Base-by-base conservation (phyloP, 768 basidiomycete genomes). In the Podaxis mareebaensis region DNA sequence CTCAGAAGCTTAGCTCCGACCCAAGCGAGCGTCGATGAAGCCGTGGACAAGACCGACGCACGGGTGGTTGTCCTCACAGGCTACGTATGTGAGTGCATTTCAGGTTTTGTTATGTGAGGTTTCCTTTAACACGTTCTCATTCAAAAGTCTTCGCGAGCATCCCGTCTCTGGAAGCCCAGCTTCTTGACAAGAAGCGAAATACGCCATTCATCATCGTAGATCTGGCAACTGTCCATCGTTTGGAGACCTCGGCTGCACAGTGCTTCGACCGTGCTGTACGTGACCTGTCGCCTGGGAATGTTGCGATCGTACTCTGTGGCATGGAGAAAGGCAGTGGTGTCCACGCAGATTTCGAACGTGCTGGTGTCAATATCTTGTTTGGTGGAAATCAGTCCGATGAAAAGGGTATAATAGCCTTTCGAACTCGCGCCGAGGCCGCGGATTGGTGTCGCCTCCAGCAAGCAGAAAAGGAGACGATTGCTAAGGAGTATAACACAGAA, bases 51-150 rank as follows among this genome's bases (percentile, higher is more conserved):
- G n/a, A 15, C 66, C 7, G 58, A 67, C 38, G 65, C 61, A 3
- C 49, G 62, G 12, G 57, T 64, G 20, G 28, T 66, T 42, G 51
- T 46, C 24, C 52, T 66, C 22, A 58, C 65, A 28, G 65, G 65
- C 28, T 66, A 66, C 53, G 62, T 64, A 56, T 66, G 65, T 66
- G 53, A 64, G 65, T 64, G 1, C 8, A 33, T 28, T 28, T 4
- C 28, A 28, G 28, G 28, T 33, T 33, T 33, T 33, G 33, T 33
- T 10, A 33, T 10, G 8, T 33, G 2, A 33, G 8, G 8, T 10
- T 10, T 3, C 33, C 2, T 33, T 10, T 33, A 8, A 33, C 8
- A 3, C 0, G 33, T 33, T 33, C 33, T 1, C 33, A 33, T 33
- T 33, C 1, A 33, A 33, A 33, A 58, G 30, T 53, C 36, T 58